Conservation (phyloP, 2,329 filamentous ascomycete species). For the Diaporthe sp. region DNA sequence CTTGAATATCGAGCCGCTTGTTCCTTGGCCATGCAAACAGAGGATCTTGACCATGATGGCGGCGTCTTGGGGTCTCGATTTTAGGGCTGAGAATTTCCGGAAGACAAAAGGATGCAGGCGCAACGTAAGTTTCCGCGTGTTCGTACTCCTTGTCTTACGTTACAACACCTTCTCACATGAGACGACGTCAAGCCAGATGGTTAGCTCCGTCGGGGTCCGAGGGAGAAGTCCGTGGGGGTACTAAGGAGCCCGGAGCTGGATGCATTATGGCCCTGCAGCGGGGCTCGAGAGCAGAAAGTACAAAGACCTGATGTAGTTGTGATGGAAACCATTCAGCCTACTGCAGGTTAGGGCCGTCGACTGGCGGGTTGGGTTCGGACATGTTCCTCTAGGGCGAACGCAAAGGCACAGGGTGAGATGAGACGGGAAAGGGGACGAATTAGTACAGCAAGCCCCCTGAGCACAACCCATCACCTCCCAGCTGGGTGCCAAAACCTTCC, state of each 20-base stretch:
- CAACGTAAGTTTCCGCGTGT: conserved; percentile 8
- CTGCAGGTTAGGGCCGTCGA: not conserved
- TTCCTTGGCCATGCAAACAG: conserved; percentile 55
- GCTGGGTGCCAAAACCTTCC: no score
- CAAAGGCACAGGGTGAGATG: no score
- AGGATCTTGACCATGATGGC: conserved; percentile 51
- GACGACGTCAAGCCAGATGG: not conserved
- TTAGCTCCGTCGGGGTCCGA: conserved; percentile 39
- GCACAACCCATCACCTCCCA: not conserved
- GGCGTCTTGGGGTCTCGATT: not conserved
- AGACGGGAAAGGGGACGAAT: not conserved
- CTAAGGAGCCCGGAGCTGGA: conserved; percentile 18
- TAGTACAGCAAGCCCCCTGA: conserved; percentile 1
- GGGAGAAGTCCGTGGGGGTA: conserved; percentile 36
- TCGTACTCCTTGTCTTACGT: conserved; percentile 20
- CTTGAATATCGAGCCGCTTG: conserved; percentile 54
- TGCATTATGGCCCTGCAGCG: not conserved
- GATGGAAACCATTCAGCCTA: not conserved
- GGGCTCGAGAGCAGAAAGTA: conserved; percentile 23
- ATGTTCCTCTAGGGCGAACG: not conserved
- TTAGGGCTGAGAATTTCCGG: not conserved
- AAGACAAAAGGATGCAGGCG: conserved; percentile 2
- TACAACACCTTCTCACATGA: not conserved
- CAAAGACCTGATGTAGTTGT: not conserved
- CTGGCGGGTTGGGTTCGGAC: conserved; percentile 16